Conservation (phyloP, 345 rosid species). For the Gossypium raimondii region DNA sequence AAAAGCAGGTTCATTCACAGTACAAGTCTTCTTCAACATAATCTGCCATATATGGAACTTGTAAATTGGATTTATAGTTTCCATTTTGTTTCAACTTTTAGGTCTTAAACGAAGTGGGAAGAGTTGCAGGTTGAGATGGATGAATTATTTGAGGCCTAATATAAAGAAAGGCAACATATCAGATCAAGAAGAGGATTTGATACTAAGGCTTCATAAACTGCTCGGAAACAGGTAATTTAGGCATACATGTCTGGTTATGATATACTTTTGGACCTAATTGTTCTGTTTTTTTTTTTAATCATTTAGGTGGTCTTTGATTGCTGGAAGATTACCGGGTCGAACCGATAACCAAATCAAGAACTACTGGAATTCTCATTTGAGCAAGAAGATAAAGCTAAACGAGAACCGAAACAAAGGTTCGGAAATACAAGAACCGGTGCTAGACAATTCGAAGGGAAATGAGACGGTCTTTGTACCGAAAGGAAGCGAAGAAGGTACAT, state of each 20-base stretch:
- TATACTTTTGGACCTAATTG: not conserved
- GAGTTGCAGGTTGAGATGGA: conserved; percentile 59
- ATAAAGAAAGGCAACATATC: conserved; percentile 56
- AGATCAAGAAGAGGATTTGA: conserved; percentile 54
- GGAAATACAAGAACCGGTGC: not conserved
- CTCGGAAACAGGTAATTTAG: conserved; percentile 46
- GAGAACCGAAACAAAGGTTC: conserved; percentile 19
- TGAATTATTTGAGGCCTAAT: conserved; percentile 58
- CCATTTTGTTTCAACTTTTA: conserved; percentile 15
- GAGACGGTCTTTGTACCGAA: not conserved
- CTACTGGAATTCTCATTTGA: conserved; percentile 53
- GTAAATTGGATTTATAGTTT: not conserved
- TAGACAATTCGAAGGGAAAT: not conserved
- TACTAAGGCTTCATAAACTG: conserved; percentile 49
- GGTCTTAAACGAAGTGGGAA: conserved; percentile 48
- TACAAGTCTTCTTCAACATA: not conserved
- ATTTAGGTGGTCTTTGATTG: conserved; percentile 55
- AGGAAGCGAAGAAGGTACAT: conserved; percentile 13
- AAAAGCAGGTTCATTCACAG: conserved; percentile 33
- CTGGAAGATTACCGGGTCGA: conserved; percentile 52
- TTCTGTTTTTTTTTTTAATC: not conserved
- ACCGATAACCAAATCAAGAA: conserved; percentile 54
- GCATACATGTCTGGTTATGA: not conserved
- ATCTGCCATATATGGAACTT: not conserved
- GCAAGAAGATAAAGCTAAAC: conserved; percentile 36